These are phyloP conservation scores for Vickermania spadyakhi DNA, from an alignment of 208 protist genomes.

Conservation along the genomic window DNA sequence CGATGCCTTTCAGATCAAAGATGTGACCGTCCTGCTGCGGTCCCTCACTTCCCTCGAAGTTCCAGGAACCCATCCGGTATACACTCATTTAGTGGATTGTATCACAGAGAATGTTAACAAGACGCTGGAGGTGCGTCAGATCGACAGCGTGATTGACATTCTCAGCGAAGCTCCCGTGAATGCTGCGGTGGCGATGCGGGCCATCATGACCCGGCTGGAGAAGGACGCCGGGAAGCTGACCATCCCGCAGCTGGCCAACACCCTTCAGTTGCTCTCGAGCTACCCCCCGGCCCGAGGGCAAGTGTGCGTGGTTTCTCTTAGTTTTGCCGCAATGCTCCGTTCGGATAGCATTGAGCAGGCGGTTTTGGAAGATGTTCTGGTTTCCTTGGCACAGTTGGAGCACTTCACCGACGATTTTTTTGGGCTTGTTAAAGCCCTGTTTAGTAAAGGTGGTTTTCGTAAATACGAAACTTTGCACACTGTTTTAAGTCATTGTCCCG, in stretches of 20 bases:
- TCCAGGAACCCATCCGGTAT: constrained; percentile 12
- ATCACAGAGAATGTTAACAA: constrained; percentile 13
- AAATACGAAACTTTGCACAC: constrained; percentile 18
- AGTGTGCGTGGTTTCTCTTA: constrained; percentile 53
- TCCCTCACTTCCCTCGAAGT: constrained; percentile 20
- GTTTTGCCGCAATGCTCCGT: constrained; percentile 50
- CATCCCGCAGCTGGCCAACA: constrained; percentile 34
- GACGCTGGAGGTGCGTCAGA: constrained; percentile 34
- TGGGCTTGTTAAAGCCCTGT: constrained; percentile 26
- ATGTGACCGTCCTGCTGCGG: constrained; percentile 48
- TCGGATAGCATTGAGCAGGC: constrained; percentile 40
- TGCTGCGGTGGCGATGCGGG: constrained; percentile 34
- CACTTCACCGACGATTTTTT: constrained; percentile 84
- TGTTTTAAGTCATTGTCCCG: constrained; percentile 32
- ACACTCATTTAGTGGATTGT: constrained; percentile 2
- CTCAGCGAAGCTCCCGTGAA: constrained; percentile 55
- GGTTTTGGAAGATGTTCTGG: constrained; percentile 40
- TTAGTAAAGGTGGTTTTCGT: constrained; percentile 58
- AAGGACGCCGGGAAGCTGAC: constrained; percentile 50
- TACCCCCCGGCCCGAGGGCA: constrained; percentile 69
- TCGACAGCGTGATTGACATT: constrained; percentile 54
- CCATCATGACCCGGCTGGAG: constrained; percentile 47
- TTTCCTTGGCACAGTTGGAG: constrained; percentile 42
- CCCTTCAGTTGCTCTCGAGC: constrained; percentile 59
- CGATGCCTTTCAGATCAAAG: constrained; percentile 18